Conservation (phyloP, 495 filamentous ascomycete species). For the Aspergillus steynii region DNA sequence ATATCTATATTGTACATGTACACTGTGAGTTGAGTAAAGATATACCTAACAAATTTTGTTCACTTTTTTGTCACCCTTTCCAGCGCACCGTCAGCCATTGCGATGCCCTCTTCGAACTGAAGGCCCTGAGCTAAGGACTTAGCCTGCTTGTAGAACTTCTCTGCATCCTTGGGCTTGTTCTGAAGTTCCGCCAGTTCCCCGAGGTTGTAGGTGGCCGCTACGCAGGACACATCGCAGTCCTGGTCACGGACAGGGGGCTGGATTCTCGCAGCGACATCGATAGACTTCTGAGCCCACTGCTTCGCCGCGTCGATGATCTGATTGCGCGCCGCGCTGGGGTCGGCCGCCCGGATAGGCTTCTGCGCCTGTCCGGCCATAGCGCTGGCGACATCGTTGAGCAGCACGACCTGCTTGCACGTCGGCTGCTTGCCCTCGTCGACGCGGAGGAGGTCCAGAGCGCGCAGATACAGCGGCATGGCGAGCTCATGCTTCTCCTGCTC, state of each 20-base stretch:
- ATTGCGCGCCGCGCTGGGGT: slow-evolving; percentile 49
- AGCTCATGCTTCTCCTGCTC: slow-evolving; percentile 69
- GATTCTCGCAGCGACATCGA: slow-evolving; percentile 59
- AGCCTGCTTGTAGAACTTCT: slow-evolving; percentile 57
- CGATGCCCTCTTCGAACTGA: slow-evolving; percentile 63
- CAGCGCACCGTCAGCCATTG: slow-evolving; percentile 50
- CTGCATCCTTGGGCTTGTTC: slow-evolving; percentile 63
- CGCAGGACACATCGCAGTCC: slow-evolving; percentile 86
- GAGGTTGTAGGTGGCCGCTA: slow-evolving; percentile 80
- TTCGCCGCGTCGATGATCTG: slow-evolving; percentile 60
- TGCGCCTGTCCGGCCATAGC: slow-evolving; percentile 36
- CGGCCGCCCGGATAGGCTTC: slow-evolving; percentile 34
- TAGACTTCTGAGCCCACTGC: slow-evolving; percentile 75
- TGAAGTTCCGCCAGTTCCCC: slow-evolving; percentile 76
- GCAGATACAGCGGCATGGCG: slow-evolving; percentile 84
- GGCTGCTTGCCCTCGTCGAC: slow-evolving; percentile 41
- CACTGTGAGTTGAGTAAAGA: neutral
- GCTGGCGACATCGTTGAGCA: slow-evolving; percentile 45
- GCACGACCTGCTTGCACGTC: slow-evolving; percentile 70
- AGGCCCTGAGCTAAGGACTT: slow-evolving; percentile 59
- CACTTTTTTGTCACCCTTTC: slow-evolving; percentile 45
- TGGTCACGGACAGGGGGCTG: slow-evolving; percentile 61
- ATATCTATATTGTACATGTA: neutral
- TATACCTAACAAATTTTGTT: neutral
- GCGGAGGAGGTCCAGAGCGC: slow-evolving; percentile 64